Base-by-base conservation (phyloP, 495 filamentous ascomycete genomes). In the Podospora pseudocomata region DNA sequence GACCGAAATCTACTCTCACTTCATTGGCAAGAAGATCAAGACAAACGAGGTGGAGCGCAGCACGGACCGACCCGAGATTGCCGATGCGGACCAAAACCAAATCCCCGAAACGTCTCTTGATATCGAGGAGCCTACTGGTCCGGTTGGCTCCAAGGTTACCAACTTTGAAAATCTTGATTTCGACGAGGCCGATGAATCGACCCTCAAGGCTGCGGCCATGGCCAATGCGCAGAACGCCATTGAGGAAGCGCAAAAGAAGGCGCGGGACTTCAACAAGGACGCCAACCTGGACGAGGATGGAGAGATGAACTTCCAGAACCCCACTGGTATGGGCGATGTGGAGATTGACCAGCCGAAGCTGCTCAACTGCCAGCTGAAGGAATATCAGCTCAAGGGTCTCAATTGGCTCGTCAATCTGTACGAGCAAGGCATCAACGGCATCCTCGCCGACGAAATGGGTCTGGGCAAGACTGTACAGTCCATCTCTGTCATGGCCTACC, bases 231-330 rank as follows among this genome's bases (percentile, higher is more conserved):
- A 98, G 74, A 92, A 92, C 74, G 96, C 96, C 66, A 93, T 99
- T 57, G 91, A 97, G 75, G 91, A 97, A 77, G 95, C 96, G 16
- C 92, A 97, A 75, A 88, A 93, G 76, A 93, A 93, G 72, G 95
- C 95, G 1, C 90, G 93, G 54, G 90, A 92, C 13, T 99, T 99
- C 82, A 95, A 97, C 81, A 86, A 88, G 68, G 84, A 86, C 30
- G 81, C 80, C 63, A 78, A 88, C 62, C 81, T 90, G 72, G 89
- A 92, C 68, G 90, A 90, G 67, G 90, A 97, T 71, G 94, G 93
- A 64, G 95, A 99, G 79, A 91, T 99, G 91, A 98, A 98, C 80
- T 99, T 99, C 87, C 95, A 99, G 81, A 98, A 99, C 76, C 95
- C 95, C 4, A 92, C 93, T 4, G 93, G 93, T 73, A 85, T 99